phyloP scores from a whole-genome alignment of 2,329 filamentous ascomycete species.

The Botryotinia calthae region DNA sequence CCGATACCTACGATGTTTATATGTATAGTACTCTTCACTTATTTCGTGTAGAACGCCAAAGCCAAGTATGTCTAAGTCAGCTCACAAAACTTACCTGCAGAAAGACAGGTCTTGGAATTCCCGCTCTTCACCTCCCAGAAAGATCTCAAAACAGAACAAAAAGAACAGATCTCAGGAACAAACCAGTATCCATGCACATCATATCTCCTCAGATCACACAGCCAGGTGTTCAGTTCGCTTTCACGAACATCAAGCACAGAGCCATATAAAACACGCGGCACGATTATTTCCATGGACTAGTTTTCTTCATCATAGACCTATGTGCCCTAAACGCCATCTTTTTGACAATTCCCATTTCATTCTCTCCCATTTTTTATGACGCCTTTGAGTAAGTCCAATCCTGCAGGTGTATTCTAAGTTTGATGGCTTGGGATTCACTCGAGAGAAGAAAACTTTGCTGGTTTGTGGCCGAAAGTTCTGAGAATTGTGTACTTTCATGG shows the following conservation, averaged over 20 bases:
- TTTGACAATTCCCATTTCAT: background rate
- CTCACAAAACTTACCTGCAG: background rate
- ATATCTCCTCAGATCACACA: background rate
- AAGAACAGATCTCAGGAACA: background rate
- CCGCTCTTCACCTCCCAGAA: background rate
- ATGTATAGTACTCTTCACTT: background rate
- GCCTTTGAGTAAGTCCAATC: background rate
- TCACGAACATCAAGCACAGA: background rate
- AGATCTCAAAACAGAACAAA: background rate
- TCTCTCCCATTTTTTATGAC: background rate
- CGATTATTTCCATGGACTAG: background rate
- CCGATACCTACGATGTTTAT: background rate
- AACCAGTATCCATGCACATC: background rate
- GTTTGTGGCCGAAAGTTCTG: background rate
- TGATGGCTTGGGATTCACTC: background rate
- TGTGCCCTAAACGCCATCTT: background rate
- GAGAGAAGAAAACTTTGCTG: background rate
- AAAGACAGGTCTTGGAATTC: background rate
- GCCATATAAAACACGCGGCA: background rate
- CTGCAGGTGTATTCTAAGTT: background rate
- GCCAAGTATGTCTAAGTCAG: background rate
- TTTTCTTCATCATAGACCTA: background rate
- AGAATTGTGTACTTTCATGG: background rate
- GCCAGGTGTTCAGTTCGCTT: background rate
- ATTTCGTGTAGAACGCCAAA: background rate